Conservation (phyloP, 1,139 yeast genomes). For the Tardiomyces digboiensis region DNA sequence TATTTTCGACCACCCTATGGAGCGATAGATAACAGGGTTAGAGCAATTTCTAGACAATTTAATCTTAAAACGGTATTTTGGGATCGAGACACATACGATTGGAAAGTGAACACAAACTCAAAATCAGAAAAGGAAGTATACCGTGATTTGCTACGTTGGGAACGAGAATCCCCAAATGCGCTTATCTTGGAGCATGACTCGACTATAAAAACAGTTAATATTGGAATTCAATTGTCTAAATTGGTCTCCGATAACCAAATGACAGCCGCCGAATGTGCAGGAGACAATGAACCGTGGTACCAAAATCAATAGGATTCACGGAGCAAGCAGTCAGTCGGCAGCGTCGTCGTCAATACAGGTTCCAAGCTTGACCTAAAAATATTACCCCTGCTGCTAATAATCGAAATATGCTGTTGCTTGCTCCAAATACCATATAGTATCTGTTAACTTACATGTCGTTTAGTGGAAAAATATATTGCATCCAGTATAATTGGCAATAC, state of each 20-base stretch:
- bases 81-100: slow-evolving; percentile 90
- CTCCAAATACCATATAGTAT: not conserved
- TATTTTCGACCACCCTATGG: slow-evolving; percentile 98
- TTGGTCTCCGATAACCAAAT: slow-evolving; percentile 48
- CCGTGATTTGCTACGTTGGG: slow-evolving; percentile 47
- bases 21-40: slow-evolving; percentile 77
- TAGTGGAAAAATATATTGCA: not conserved
- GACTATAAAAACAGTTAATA: slow-evolving; percentile 52
- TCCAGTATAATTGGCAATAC: not conserved
- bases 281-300: slow-evolving; percentile 45
- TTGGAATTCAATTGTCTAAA: slow-evolving; percentile 48
- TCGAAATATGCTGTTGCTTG: slow-evolving; percentile 1
- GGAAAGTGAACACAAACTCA: slow-evolving; percentile 47
- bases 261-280: slow-evolving; percentile 77
- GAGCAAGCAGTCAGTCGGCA: not conserved
- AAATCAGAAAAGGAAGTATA: slow-evolving; percentile 44
- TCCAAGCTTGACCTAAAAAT: too few species aligned
- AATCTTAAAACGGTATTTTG: slow-evolving; percentile 85
- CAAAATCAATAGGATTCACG: slow-evolving; percentile 7
- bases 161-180: slow-evolving; percentile 38
- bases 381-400: too few species aligned
- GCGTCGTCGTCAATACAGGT: too few species aligned
- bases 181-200: slow-evolving; percentile 83
- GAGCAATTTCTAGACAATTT: slow-evolving; percentile 71
- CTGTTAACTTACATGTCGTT: not conserved